Conservation (phyloP, 2,329 filamentous ascomycete species). For the Plenodomus tracheiphilus region DNA sequence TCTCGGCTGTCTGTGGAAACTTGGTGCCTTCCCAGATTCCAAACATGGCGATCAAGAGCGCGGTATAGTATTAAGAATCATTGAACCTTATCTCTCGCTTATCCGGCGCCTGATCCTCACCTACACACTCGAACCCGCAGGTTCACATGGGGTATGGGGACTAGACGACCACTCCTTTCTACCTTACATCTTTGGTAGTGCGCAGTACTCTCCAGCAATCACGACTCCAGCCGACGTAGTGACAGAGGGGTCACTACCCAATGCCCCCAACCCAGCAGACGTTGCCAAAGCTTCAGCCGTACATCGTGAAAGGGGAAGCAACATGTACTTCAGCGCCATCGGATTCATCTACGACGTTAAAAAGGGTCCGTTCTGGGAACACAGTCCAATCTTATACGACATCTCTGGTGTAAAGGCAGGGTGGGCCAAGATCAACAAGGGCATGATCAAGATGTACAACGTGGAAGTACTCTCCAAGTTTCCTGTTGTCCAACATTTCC, state of each 20-base stretch:
- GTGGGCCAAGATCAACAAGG: slow-evolving; percentile 98
- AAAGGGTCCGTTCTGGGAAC: slow-evolving; percentile 89
- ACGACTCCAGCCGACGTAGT: slow-evolving; percentile 60
- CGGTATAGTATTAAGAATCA: slow-evolving; percentile 76
- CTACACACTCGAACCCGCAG: slow-evolving; percentile 92
- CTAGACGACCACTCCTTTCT: slow-evolving; percentile 96
- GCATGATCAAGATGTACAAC: slow-evolving; percentile 99
- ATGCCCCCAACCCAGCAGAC: slow-evolving; percentile 69
- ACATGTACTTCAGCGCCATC: slow-evolving; percentile 91
- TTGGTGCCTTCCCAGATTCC: slow-evolving; percentile 73
- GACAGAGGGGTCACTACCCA: slow-evolving; percentile 73
- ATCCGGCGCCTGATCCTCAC: slow-evolving; percentile 82
- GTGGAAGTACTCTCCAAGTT: slow-evolving; percentile 96
- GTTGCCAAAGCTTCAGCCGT: slow-evolving; percentile 56
- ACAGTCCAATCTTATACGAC: slow-evolving; percentile 92
- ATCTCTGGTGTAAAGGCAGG: slow-evolving; percentile 83
- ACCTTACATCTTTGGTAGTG: slow-evolving; percentile 93
- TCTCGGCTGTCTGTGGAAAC: slow-evolving; percentile 85
- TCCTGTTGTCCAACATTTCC: slow-evolving; percentile 93
- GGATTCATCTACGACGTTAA: slow-evolving; percentile 99
- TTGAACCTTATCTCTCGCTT: slow-evolving; percentile 85
- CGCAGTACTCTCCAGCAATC: slow-evolving; percentile 81
- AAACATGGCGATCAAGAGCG: slow-evolving; percentile 66
- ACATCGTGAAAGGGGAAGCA: slow-evolving; percentile 46
- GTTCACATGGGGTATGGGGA: slow-evolving; percentile 96